Percentiles rank a stretch among this genome's conserved stretches.
Evolutionary conservation across 2,329 filamentous ascomycete genomes (phyloP).

Genomic region (Ophiostoma triangulosporum): DNA sequence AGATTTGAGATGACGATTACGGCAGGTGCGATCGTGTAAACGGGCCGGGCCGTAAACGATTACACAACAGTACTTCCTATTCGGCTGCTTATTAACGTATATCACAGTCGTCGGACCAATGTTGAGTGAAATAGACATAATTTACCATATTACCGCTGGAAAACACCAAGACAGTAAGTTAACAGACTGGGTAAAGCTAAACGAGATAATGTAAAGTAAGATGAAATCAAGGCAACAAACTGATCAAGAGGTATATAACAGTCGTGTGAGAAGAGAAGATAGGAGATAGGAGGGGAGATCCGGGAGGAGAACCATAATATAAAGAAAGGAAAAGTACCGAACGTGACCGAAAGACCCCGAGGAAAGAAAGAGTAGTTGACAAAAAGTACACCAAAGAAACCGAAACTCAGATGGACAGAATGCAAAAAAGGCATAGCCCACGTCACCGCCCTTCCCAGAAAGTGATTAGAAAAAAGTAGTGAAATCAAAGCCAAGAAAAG

Average conservation of each 20-base stretch:
- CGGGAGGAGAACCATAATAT: not conserved
- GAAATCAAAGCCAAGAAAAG: not conserved
- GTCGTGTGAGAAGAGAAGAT: not conserved
- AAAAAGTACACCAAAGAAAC: not conserved
- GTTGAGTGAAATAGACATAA: not conserved
- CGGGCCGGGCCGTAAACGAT: not conserved
- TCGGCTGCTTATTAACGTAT: not conserved
- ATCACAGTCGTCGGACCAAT: not conserved
- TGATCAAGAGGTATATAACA: slow-evolving; percentile 1
- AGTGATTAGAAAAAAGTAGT: not conserved
- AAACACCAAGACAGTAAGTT: not conserved
- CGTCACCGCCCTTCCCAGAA: not conserved
- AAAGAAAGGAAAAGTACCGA: not conserved
- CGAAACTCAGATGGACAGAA: not conserved
- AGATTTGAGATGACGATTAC: not conserved
- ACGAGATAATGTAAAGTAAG: not conserved
- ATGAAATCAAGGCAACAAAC: not conserved
- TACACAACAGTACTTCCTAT: not conserved
- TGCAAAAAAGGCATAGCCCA: not conserved
- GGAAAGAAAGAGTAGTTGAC: not conserved
- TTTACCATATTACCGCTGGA: not conserved
- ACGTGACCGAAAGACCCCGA: not conserved
- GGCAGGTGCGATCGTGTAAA: not conserved
- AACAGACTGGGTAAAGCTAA: not conserved
- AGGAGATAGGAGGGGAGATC: not conserved